Base-by-base conservation (phyloP, 768 basidiomycete species). In the Naganishia randhawae region DNA sequence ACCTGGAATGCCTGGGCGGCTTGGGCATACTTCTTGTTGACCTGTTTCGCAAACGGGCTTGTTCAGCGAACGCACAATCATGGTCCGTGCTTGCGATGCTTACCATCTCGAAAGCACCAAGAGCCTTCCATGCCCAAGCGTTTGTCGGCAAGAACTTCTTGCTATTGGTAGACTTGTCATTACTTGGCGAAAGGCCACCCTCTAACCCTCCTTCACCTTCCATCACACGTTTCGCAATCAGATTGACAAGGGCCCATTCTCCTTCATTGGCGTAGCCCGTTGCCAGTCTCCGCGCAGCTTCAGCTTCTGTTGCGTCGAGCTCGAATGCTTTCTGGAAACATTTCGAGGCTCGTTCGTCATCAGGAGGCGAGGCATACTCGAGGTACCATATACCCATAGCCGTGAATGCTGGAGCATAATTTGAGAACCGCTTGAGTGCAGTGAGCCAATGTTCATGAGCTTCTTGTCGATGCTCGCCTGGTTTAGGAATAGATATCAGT, bases 301-400 rank as follows among this genome's bases (percentile, higher is more conserved):
- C 86, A 13, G 84, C 86, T 80, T 99, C 91, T 17, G 89, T 85
- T 1, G 92, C 85, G 80, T 98, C 95, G 6, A 98, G 86, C 78
- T 98, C 96, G 73, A 99, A 97, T 0, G 95, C 96, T 75, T 95
- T 97, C 74, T 98, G 93, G 80, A 95, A 97, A 77, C 95, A 98
- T 77, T 93, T 94, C 3, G 90, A 89, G 0, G 95, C 90, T 41
- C 94, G 86, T 7, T 85, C 85, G 27, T 86, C 87, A 79, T 98
- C 94, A 0, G 88, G 85, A 0, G 92, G 91, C 13, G 82, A 80
- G 3, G 85, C 81, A 67, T 82, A 83, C 48, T 92, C 88, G 22
- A 85, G 80, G 78, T 98, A 98, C 80, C 93, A 93, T 53, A 91
- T 82, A 8, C 96, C 96, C 2, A 99, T 85, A 0, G 92, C 92